Conservation (phyloP, 2,329 filamentous ascomycete species). For the Fusarium abutilonis region DNA sequence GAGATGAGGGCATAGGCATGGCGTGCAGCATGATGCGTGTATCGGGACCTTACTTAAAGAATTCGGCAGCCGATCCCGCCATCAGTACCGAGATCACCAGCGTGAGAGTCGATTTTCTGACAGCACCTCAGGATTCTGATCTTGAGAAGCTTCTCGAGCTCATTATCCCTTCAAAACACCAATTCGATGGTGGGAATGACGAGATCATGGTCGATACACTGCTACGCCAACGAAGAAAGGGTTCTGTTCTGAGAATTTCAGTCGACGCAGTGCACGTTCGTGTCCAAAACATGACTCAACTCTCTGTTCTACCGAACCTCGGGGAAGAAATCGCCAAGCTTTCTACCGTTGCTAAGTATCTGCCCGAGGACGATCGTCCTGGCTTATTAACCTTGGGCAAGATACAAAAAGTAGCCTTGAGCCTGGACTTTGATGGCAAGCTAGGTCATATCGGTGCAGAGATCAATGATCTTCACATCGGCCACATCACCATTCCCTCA, state of each 20-base stretch:
- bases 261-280: constrained; percentile 71
- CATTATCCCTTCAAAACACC: constrained; percentile 90
- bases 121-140: constrained; percentile 79
- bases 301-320: constrained; percentile 75
- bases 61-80: constrained; percentile 65
- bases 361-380: constrained; percentile 94
- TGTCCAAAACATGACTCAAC: constrained; percentile 69
- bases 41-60: constrained; percentile 72
- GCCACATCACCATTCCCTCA: constrained; percentile 85
- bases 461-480: constrained; percentile 73
- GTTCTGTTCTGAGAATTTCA: constrained; percentile 78
- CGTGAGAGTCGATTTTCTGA: constrained; percentile 77
- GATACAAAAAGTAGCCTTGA: constrained; percentile 70
- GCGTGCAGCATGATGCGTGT: constrained; percentile 80
- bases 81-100: constrained; percentile 71
- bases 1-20: constrained; percentile 76
- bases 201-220: constrained; percentile 96
- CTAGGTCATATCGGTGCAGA: constrained; percentile 72
- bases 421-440: constrained; percentile 71
- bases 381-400: constrained; percentile 80
- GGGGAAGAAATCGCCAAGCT: constrained; percentile 83
- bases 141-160: constrained; percentile 83
- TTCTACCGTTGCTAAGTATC: constrained; percentile 89
- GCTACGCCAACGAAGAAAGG: constrained; percentile 85
- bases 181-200: constrained; percentile 85